phyloP scores from a whole-genome alignment of 2,329 filamentous ascomycete species.

The Raffaelea albimanens region DNA sequence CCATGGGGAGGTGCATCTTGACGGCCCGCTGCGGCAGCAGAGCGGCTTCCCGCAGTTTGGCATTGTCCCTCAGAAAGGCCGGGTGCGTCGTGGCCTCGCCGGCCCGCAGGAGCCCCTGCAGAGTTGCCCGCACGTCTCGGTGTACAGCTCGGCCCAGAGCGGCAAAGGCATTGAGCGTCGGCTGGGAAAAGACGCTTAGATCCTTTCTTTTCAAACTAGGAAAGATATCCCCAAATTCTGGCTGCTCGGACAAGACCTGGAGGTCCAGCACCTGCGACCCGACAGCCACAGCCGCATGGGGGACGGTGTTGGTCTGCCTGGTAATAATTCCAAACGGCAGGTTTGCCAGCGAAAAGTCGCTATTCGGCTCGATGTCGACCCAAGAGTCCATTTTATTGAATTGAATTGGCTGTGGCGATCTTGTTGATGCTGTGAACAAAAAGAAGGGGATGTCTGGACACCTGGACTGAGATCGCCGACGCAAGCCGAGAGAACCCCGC shows the following conservation, averaged over 20 bases:
- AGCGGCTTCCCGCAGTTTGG: constrained; percentile 42
- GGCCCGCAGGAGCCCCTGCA: constrained; percentile 53
- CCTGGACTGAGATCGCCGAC: too few species aligned
- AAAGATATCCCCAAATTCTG: constrained; percentile 41
- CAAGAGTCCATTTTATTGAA: constrained; percentile 4
- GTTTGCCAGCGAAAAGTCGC: constrained; percentile 65
- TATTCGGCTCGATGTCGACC: constrained; percentile 24
- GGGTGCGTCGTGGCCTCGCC: constrained; percentile 48
- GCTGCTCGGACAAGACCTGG: constrained; percentile 45
- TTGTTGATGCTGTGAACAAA: too few species aligned
- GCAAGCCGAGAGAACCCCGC: too few species aligned
- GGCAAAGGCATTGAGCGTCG: constrained; percentile 48
- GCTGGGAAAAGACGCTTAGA: constrained; percentile 18
- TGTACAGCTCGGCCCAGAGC: constrained; percentile 60
- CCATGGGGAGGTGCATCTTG: constrained; percentile 63
- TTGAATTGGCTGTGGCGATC: too few species aligned
- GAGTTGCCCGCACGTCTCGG: constrained; percentile 55
- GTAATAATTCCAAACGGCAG: constrained; percentile 70
- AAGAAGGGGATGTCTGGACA: too few species aligned
- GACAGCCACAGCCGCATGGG: constrained; percentile 55
- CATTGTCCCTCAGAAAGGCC: constrained; percentile 54
- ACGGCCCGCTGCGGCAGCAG: constrained; percentile 51
- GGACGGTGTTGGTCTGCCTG: constrained; percentile 31
- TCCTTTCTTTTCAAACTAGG: constrained; percentile 9
- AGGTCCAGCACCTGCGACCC: constrained; percentile 60